Evolutionary conservation across 352 stramenopile species (phyloP).

Genomic region (Phytophthora ohioensis): DNA sequence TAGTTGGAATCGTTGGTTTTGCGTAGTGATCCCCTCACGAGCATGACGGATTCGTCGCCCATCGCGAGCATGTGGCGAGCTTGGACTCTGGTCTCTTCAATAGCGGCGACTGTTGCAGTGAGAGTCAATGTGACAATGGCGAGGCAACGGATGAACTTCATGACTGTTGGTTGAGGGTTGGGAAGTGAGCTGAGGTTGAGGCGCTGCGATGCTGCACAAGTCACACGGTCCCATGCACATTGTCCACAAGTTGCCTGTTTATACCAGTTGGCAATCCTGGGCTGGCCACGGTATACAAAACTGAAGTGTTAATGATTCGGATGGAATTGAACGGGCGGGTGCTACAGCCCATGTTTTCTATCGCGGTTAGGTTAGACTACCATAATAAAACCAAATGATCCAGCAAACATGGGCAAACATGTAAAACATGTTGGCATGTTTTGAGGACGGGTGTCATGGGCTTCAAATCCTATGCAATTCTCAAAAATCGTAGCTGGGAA

Average conservation of each 20-base stretch:
- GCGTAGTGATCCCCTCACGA: background rate
- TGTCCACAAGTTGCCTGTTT: conserved; percentile 2
- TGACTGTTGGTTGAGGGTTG: conserved; percentile 13
- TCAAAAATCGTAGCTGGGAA: background rate
- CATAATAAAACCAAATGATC: too few species aligned
- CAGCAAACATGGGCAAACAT: background rate
- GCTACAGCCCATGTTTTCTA: too few species aligned
- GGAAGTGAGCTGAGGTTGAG: conserved; percentile 17
- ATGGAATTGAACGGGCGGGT: too few species aligned
- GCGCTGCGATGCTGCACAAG: background rate
- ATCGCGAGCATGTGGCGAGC: conserved; percentile 25
- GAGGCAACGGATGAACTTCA: conserved; percentile 31
- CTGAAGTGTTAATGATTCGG: background rate
- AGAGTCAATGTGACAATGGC: conserved; percentile 1
- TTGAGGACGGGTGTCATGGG: too few species aligned
- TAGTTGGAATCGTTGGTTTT: background rate
- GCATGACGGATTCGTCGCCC: conserved; percentile 10
- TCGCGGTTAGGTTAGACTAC: too few species aligned
- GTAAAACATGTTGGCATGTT: background rate
- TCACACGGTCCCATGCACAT: background rate
- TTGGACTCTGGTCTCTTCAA: conserved; percentile 26
- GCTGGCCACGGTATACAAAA: background rate
- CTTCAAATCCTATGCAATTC: background rate
- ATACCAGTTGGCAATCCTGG: background rate
- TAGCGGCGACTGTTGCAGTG: background rate